Conservation (phyloP, 345 rosid genomes). For the Gossypium ekmanianum region DNA sequence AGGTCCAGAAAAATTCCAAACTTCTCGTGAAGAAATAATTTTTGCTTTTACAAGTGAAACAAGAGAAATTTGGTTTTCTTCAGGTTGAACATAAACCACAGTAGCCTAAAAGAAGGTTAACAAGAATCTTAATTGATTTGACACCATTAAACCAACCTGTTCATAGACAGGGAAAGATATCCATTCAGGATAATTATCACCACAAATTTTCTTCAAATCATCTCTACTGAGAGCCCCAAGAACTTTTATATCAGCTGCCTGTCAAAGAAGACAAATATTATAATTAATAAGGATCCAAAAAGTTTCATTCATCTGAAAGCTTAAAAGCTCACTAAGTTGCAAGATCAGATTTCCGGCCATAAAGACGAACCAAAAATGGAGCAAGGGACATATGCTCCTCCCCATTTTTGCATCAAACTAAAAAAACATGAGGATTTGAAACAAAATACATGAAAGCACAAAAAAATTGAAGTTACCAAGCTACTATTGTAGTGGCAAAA, state of each 20-base stretch:
- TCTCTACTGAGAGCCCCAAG: slow-evolving; percentile 86
- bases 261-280: slow-evolving; percentile 15
- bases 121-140: background rate
- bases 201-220: slow-evolving; percentile 90
- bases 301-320: background rate
- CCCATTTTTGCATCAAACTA: background rate
- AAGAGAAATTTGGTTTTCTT: slow-evolving; percentile 3
- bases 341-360: background rate
- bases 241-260: slow-evolving; percentile 94
- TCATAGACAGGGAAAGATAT: slow-evolving; percentile 95
- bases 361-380: background rate
- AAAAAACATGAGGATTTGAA: too few relatives aligned
- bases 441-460: too few relatives aligned
- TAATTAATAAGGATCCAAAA: background rate
- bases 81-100: background rate
- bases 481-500: too few relatives aligned
- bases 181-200: slow-evolving; percentile 96
- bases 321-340: background rate
- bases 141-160: slow-evolving; percentile 49
- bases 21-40: background rate
- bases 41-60: background rate
- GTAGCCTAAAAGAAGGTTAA: background rate
- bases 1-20: too few relatives aligned
- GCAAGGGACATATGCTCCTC: background rate
- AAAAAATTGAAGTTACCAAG: too few relatives aligned